Base-by-base conservation (phyloP, 177 flowering plant genomes). In the Vitis hybrid region DNA sequence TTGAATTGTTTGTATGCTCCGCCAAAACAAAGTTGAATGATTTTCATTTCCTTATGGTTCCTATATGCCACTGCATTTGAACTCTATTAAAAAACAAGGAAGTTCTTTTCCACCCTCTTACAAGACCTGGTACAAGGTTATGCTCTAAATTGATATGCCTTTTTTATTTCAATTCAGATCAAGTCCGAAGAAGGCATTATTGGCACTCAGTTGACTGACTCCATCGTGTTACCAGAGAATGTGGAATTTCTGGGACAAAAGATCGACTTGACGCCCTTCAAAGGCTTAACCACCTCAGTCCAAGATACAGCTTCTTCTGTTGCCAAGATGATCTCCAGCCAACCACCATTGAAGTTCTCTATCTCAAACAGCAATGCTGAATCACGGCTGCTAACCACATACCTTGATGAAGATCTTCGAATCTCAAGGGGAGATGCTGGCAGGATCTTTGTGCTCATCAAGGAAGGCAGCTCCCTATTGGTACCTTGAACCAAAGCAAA, bases 131-230 rank as follows among this genome's bases (percentile, higher is more conserved):
- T 33, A 33, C 39, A 33, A 33, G 26, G 4, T 12, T 14, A 16
- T 39, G 20, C 7, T 7, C n/a, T 18, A 29, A 18, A n/a, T 2
- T 64, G 22, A 4, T 9, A 31, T 8, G 3, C 1, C 4, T 22
- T 19, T 62, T 12, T 18, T 31, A 22, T 60, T 29, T 33, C 1
- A 3, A 13, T 78, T 64, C 85, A 92, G 98, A 88, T 94, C 74
- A 92, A 88, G 81, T 89, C 88, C 68, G 93, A 89, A 51, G 92
- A 94, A 82, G 97, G 97, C 33, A 72, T 92, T 26, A 86, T 90
- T 20, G 97, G 98, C 12, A 94, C 97, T 16, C 98, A 92, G 77
- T 68, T 94, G 55, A 92, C 94, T 1, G 97, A 94, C 66, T 90
- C 94, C 29, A 80, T 90, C 19, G 97, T 65, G 14, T 48, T 90